A percentile compares a stretch with the other conserved stretches of the same genome.
These are phyloP conservation scores for Rhizopus arrhizus DNA, from an alignment of 371 early-diverging fungal species.

Conservation along the genomic window DNA sequence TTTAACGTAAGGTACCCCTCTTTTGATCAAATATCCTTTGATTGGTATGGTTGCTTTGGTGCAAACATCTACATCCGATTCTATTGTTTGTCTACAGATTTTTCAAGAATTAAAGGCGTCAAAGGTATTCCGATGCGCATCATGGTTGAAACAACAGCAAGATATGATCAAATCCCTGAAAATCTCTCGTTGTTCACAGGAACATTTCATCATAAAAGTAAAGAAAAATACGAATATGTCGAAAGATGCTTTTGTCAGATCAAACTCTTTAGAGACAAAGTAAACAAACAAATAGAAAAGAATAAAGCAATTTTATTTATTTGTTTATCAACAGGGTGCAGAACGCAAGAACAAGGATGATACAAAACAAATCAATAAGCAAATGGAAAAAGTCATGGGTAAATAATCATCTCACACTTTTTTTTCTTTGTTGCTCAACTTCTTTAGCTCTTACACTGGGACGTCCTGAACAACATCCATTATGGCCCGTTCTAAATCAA, in stretches of 20 bases:
- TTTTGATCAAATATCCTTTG: slow-evolving; percentile 78
- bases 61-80: slow-evolving; percentile 75
- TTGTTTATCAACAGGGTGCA: slow-evolving; percentile 45
- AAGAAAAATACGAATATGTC: slow-evolving; percentile 25
- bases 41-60: slow-evolving; percentile 72
- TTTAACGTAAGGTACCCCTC: slow-evolving; percentile 54
- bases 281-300: slow-evolving; percentile 13
- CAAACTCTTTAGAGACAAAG: slow-evolving; percentile 82
- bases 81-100: slow-evolving; percentile 82
- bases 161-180: slow-evolving; percentile 10
- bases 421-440: not conserved
- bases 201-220: slow-evolving; percentile 6
- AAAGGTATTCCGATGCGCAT: slow-evolving; percentile 79
- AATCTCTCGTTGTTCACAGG: slow-evolving; percentile 8
- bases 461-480: slow-evolving; percentile 24
- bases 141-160: slow-evolving; percentile 27
- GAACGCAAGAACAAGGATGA: slow-evolving; percentile 69
- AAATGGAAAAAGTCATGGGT: slow-evolving; percentile 49
- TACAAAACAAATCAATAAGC: slow-evolving; percentile 58
- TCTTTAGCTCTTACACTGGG: slow-evolving; percentile 23
- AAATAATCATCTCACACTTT: not conserved
- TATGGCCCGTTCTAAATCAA: slow-evolving; percentile 23
- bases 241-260: slow-evolving; percentile 70
- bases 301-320: not conserved
- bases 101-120: slow-evolving; percentile 82